Evolutionary conservation across 805 yeast genomes (phyloP).

Genomic region (Yamadazyma ubonensis): DNA sequence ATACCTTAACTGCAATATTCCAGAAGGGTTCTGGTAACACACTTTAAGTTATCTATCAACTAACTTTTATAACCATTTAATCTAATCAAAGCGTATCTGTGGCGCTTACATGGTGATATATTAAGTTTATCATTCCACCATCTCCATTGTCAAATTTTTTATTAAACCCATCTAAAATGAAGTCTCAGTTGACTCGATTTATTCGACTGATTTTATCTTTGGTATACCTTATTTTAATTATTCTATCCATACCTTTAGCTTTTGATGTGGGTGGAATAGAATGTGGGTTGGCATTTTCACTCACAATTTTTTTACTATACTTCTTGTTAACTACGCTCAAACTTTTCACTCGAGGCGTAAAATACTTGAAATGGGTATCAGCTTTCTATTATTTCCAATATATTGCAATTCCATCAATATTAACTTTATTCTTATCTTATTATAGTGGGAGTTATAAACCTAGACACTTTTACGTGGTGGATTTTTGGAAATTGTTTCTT

Average conservation of each 20-base stretch:
- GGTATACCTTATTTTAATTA: conserved; percentile 63
- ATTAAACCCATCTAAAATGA: conserved; percentile 2
- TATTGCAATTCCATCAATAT: conserved; percentile 73
- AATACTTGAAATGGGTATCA: conserved; percentile 45
- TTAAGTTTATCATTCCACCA: not conserved
- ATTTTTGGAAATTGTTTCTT: conserved; percentile 70
- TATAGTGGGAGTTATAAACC: conserved; percentile 30
- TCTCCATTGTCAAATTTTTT: not conserved
- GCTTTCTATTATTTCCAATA: conserved; percentile 78
- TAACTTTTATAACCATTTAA: too few relatives aligned
- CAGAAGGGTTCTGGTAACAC: too few relatives aligned
- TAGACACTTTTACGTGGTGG: conserved; percentile 26
- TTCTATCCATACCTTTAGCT: conserved; percentile 85
- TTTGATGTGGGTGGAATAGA: conserved; percentile 90
- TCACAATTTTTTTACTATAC: conserved; percentile 58
- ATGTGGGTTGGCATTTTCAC: conserved; percentile 85
- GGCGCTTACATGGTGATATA: conserved; percentile 3
- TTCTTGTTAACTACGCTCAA: conserved; percentile 72
- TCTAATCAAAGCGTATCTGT: not conserved
- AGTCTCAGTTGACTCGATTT: conserved; percentile 7
- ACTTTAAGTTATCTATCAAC: too few relatives aligned
- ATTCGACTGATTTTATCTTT: conserved; percentile 38
- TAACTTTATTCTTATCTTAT: conserved; percentile 64
- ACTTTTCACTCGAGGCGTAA: conserved; percentile 45
- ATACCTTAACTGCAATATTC: too few relatives aligned